Evolutionary conservation across 345 rosid species (phyloP), one percentile per base, ranked within the genome.

Genomic region (Eucalyptus microcorys): DNA sequence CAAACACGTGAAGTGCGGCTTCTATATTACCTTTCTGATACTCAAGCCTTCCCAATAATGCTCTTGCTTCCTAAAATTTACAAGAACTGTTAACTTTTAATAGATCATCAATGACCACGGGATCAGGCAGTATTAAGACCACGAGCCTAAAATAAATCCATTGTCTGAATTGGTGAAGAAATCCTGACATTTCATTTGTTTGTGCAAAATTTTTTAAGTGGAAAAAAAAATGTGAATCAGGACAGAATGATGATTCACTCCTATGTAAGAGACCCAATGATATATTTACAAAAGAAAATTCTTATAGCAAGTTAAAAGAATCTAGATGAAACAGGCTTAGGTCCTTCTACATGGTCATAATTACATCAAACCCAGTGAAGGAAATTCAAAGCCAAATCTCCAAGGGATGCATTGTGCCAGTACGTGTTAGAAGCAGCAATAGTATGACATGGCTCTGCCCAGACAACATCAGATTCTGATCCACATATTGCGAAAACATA

Each of bases 41-140:
- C 89, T 96, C 97, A 40, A 94, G 94, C 91, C 96, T 94, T 89
- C 96, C 97, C 80, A 96, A 90, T 89, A 96, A 91, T 87, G 97
- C 98, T 88, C 96, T 95, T 84, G 97, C 98, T 94, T 96, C 98
- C 98, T 96, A 87, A 32, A 91, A 89, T 68, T 80, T 43, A 45
- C 88, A 89, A 55, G 37, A 59, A 59, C 64, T 42, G 49, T 47
- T 24, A 49, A 47, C 16, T 48, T 86, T n/a, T 59, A 42, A 61
- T 26, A 57, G 27, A 66, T 47, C 16, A 64, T 57, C 42, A 87
- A 64, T 57, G 16, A 76, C 47, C 84, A 37, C 3, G 2, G 84
- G 47, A 40, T 76, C 27, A 76, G 47, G 84, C 27, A 76, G 40
- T 21, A 37, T 76, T 76, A 76, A 76, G 47, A 76, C 47, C 47